Evolutionary conservation across 768 basidiomycete genomes (phyloP).

Genomic region (Kwoniella sp.): DNA sequence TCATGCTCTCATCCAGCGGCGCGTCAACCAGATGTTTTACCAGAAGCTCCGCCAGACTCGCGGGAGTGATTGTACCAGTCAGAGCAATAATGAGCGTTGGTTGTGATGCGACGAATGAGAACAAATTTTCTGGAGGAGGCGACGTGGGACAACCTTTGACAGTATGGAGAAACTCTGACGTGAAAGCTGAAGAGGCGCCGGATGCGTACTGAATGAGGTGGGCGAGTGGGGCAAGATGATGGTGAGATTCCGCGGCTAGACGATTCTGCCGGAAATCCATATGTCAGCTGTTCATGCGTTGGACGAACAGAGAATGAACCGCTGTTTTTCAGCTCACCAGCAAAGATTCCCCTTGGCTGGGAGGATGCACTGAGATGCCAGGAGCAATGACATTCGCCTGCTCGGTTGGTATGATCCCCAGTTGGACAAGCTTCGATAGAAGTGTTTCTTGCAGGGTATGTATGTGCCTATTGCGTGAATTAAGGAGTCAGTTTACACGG

Average conservation of each 20-base stretch:
- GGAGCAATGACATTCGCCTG: slow-evolving; percentile 19
- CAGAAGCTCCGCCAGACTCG: slow-evolving; percentile 18
- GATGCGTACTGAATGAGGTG: slow-evolving; percentile 24
- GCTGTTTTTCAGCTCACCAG: too few relatives aligned
- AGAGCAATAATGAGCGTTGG: slow-evolving; percentile 29
- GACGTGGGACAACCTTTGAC: slow-evolving; percentile 22
- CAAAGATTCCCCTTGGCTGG: slow-evolving; percentile 33
- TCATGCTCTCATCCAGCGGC: slow-evolving; percentile 21
- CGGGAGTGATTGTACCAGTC: slow-evolving; percentile 13
- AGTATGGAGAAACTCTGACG: slow-evolving; percentile 28
- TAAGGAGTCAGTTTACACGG: too few relatives aligned
- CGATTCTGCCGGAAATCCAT: slow-evolving; percentile 29
- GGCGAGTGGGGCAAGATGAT: slow-evolving; percentile 28
- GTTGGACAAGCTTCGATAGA: slow-evolving; percentile 23
- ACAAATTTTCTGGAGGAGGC: slow-evolving; percentile 41
- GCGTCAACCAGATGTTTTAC: slow-evolving; percentile 24
- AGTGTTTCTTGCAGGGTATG: slow-evolving; percentile 29
- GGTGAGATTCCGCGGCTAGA: slow-evolving; percentile 15
- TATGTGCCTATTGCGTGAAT: too few relatives aligned
- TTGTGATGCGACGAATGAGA: slow-evolving; percentile 32
- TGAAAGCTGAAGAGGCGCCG: slow-evolving; percentile 29
- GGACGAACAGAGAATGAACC: neutral
- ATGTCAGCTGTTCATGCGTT: too few relatives aligned
- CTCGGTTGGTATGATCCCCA: slow-evolving; percentile 20
- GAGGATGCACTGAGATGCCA: neutral